Evolutionary conservation across 306 rosid genomes (phyloP), one percentile per base, ranked within the genome.

Genomic region (Sechiopsis laciniata): DNA sequence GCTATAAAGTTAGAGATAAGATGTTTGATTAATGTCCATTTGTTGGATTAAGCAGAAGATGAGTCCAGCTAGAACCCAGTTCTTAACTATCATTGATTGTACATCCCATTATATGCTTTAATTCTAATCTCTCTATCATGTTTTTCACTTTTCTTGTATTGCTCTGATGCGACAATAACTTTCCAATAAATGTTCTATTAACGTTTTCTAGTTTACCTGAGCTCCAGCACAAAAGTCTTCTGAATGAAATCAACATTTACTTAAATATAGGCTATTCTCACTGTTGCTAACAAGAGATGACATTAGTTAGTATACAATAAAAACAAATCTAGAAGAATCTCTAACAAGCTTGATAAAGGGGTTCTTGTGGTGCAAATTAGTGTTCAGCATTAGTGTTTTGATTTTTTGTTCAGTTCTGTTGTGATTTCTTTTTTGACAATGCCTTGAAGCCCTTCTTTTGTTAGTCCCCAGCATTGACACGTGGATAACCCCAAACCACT

Each of bases 31-130:
- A 48, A 63, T 88, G 85, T 77, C 86, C 79, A 76, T 66, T 66
- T 45, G 74, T 81, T 77, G 87, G 37, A 68, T 48, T 17, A 68
- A 69, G 20, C 24, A 48, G 42, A 50, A 69, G 88, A 78, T 85
- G 87, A 84, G 75, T 81, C 88, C 96, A 90, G 96, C 88, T 88
- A 85, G 84, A 83, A 71, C 71, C 75, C 75, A 61, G 76, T 77
- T 77, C 73, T 62, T 37, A 59, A 73, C 59, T 26, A 56, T 45
- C 77, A 60, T 70, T 26, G 79, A 79, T 73, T 73, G 73, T 69
- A n/a, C 50, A 21, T 63, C 59, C 59, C 22, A 54, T 46, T 62
- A 65, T 62, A 65, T 76, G 77, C 80, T 69, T 69, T 50, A 50
- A 69, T 50, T 48, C 21, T 69, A 46, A 50, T 69, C 21, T 32